Base-by-base conservation (phyloP, 139 green algal genomes). In the Closterium sp. region DNA sequence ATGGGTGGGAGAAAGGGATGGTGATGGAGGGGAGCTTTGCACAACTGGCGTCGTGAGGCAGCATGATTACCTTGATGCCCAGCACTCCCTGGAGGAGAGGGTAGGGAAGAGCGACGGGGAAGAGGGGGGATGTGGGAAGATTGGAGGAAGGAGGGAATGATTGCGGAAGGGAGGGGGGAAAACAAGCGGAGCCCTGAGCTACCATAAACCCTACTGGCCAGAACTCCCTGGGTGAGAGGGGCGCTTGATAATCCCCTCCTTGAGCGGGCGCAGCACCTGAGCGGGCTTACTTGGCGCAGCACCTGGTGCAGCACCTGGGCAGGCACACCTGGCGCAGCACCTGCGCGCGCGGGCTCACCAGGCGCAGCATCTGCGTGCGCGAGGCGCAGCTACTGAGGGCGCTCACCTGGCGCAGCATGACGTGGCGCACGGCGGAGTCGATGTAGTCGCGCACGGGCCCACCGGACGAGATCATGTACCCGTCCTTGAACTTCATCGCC, bases 401-500 rank as follows among this genome's bases (percentile, higher is more conserved):
- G 38, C 50, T 24, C 50, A 73, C 50, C 50, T 99, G 98, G 73
- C 98, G 96, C 91, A 99, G 95, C 94, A 99, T 94, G 62, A 99
- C 98, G 96, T 99, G 98, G 88, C 98, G 97, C 30, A 99, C 97
- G n/a, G 97, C 97, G 10, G 90, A 88, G 93, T 99, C 98, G 87
- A 99, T 98, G 97, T 99, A 99, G 28, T 98, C 96, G 22, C 92
- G 91, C 9, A 94, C 91, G 9, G 98, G 98, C 92, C 98, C 92
- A 89, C 98, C 98, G 31, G 96, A 97, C 31, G 97, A 98, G 89
- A 99, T 97, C 97, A 99, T 98, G 95, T 98, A 99, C 22, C 97
- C 97, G 91, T 98, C 97, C 96, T 99, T 99, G 97, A 99, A 99
- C 97, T 99, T 99, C 98, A 99, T 99, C 93, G 94, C 94, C 97